Evolutionary conservation across 208 protist genomes (phyloP), one percentile per base, ranked within the genome.

Genomic region (Endotrypanum monterogeii): DNA sequence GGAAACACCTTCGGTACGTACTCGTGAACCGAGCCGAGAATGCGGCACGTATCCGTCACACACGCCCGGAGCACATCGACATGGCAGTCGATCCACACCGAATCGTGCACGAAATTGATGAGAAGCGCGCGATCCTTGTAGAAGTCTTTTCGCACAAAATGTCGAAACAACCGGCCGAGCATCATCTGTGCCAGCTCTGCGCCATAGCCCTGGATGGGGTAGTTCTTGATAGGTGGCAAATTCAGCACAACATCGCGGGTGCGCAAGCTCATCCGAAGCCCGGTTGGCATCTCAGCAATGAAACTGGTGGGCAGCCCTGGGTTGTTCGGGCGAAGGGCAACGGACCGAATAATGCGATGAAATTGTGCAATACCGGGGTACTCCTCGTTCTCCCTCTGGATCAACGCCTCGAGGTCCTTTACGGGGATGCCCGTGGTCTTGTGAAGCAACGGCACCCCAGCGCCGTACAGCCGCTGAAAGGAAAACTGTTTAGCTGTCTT

Each of bases 51-150:
- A 48, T 94, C 89, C 9, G 66, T 74, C 12, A 92, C 84, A 30
- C 88, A 91, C 80, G 90, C 67, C 69, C 84, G 62, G 28, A 94
- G 80, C 32, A 95, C 91, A 62, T 91, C 84, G 16, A 92, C 78
- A 54, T 97, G 93, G 71, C 91, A 97, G 73, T 97, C 93, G 11
- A 97, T 73, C 93, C 93, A 97, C 20, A 97, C 83, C 7, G 93
- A 94, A 82, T 97, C 93, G 81, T 97, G 93, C 54, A 97, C 93
- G 79, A 95, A 95, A 73, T 97, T 97, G 70, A 86, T 87, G 46
- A 97, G 79, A 68, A 84, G 88, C 9, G 89, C 93, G 18, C 83
- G 80, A 23, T 90, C 52, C 11, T 82, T 74, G 79, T 94, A 97
- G 80, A 89, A 92, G 73, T 86, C 57, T 25, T 73, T 86, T 60